Percentiles rank a stretch among this genome's conserved stretches.
Conservation (phyloP, 1,284 basidiomycete genomes). For the Mycosarcoma mackinlayi region DNA sequence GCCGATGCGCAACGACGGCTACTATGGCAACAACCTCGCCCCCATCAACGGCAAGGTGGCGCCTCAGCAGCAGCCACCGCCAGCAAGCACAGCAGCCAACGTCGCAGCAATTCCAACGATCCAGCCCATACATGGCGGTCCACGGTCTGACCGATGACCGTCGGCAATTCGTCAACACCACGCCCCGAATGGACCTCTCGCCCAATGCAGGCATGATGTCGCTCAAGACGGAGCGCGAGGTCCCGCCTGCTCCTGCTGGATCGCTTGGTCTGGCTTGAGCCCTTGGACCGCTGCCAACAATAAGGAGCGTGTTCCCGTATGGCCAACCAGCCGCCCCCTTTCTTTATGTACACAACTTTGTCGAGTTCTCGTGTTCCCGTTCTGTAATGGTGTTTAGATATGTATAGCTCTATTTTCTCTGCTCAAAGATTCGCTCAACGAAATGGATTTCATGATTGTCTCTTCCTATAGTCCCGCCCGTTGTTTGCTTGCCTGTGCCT, state of each 20-base stretch:
- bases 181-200: constrained; percentile 31
- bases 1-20: constrained; percentile 17
- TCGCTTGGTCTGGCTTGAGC: constrained; percentile 42
- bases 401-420: neutral
- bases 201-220: constrained; percentile 22
- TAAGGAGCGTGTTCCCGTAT: too few relatives aligned
- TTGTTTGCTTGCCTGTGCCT: too few relatives aligned
- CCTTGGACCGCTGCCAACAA: too few relatives aligned
- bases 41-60: constrained; percentile 34
- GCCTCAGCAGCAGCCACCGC: constrained; percentile 3
- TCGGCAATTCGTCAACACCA: constrained; percentile 19
- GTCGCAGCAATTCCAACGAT: constrained; percentile 24
- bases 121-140: constrained; percentile 29
- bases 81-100: constrained; percentile 24
- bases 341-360: constrained; percentile 14
- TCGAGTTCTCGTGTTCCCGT: neutral
- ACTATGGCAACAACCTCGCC: constrained; percentile 27
- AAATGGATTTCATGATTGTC: constrained; percentile 36
- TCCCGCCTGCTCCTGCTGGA: constrained; percentile 30
- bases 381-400: constrained; percentile 52
- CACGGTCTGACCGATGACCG: constrained; percentile 17
- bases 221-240: constrained; percentile 26
- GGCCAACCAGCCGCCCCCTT: too few relatives aligned
- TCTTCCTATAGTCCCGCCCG: neutral
- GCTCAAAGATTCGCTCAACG: neutral